Base-by-base conservation (phyloP, 2,329 filamentous ascomycete species). In the Cercospora brassicicola region DNA sequence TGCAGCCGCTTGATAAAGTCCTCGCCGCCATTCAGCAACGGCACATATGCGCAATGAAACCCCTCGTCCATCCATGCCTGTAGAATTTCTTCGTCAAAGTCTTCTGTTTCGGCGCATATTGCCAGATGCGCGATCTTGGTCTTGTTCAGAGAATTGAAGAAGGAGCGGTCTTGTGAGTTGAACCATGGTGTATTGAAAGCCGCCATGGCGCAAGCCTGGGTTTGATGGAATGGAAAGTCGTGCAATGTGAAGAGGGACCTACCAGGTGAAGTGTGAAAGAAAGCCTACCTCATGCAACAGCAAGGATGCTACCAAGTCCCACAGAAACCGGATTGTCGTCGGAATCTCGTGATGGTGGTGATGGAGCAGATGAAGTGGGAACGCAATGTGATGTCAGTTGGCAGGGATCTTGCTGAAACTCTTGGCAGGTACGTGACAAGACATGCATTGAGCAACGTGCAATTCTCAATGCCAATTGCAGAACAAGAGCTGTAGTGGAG, bases 61-160 rank as follows among this genome's bases (percentile, higher is more conserved):
- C 88, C 88, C 75, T 90, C 88, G 45, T 86, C 83, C 31, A 81
- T 79, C 86, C 87, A 89, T 64, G 84, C 82, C 55, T 83, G 80
- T 65, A 87, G 76, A 0, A 82, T 85, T 51, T 84, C 81, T 18
- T 81, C 75, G 74, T 89, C 87, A 73, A 89, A 89, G 26, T 85
- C 82, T n/a, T 82, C 80, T 11, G 82, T 82, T 69, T 86, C 84
- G 28, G 83, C 81, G 2, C 84, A 84, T 53, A 86, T 78, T 70
- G 84, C 81, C n/a, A 86, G 75, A 64, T 80, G 75, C 13, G 81
- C 80, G 15, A 80, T 81, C 70, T 80, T 81, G 67, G 79, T 76
- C 69, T 79, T 79, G 74, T 79, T 78, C 26, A 79, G 71, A 8
- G 73, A 69, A 59, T 78, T 77, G 72, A 79, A 79, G 71, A 78